phyloP scores from a whole-genome alignment of 192 early-diverging fungal genomes.

The Anaeromyces robustus region DNA sequence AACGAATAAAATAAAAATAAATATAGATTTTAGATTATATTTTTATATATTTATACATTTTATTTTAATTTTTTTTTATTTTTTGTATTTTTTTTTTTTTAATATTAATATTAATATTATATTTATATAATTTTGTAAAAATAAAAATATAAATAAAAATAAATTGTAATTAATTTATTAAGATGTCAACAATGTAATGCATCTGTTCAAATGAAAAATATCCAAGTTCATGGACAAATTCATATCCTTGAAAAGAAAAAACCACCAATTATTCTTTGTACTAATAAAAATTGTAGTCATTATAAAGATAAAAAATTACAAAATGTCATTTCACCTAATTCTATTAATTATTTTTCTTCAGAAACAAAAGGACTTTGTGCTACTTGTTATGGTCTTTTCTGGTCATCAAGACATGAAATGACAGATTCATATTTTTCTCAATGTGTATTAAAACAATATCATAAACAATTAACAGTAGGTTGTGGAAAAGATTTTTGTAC shows the following conservation, averaged over 20 bases:
- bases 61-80: no score
- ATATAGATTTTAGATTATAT: no score
- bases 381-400: conserved; percentile 70
- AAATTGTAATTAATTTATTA: no score
- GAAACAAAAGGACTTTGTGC: conserved; percentile 34
- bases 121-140: background rate
- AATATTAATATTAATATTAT: background rate
- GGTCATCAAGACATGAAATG: conserved; percentile 50
- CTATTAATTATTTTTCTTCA: background rate
- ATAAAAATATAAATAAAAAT: no score
- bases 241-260: conserved; percentile 48
- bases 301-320: conserved; percentile 14
- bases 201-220: conserved; percentile 61
- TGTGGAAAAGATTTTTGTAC: conserved; percentile 52
- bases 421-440: conserved; percentile 13
- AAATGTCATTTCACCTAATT: background rate
- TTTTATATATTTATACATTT: no score
- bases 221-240: conserved; percentile 51
- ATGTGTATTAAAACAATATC: conserved; percentile 51
- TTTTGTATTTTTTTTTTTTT: no score
- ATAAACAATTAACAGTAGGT: conserved; percentile 60
- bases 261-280: conserved; percentile 37
- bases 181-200: conserved; percentile 37
- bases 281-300: conserved; percentile 57
- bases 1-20: no score